These are phyloP conservation scores for Centella asiatica DNA, from an alignment of 129 eudicot species.

Conservation along the genomic window DNA sequence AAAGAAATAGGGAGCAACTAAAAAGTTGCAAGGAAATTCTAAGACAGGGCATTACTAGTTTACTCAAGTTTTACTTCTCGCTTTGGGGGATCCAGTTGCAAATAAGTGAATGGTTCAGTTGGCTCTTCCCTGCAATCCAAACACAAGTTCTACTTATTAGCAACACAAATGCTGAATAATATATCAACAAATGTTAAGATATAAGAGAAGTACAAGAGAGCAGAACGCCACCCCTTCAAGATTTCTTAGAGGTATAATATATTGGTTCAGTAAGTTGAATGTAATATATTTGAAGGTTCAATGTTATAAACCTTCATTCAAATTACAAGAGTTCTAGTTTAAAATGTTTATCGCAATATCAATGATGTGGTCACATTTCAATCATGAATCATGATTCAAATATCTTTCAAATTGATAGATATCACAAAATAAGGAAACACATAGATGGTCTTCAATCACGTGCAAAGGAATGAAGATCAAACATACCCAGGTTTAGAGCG, in stretches of 20 bases:
- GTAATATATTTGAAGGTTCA: neutral
- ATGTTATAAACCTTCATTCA: neutral
- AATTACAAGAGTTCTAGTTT: neutral
- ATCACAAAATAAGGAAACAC: no score
- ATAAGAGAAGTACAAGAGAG: neutral
- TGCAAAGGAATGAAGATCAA: conserved; percentile 5
- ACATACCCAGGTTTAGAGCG: conserved; percentile 90
- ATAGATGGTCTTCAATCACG: neutral
- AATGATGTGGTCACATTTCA: neutral
- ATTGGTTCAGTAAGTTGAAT: neutral
- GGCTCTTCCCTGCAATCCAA: conserved; percentile 84
- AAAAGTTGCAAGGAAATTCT: neutral
- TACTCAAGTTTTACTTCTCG: conserved; percentile 70
- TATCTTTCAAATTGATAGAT: no score
- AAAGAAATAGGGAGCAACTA: neutral
- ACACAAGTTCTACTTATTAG: conserved; percentile 4
- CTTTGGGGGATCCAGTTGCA: conserved; percentile 79
- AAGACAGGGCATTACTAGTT: conserved; percentile 12
- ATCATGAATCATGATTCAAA: no score
- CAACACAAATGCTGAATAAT: neutral
- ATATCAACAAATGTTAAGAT: neutral
- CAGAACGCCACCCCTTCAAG: neutral
- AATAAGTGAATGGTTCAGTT: conserved; percentile 71
- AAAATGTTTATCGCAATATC: neutral
- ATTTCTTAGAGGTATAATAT: no score